Base-by-base conservation (phyloP, 2,329 filamentous ascomycete genomes). In the Aspergillus unguis region DNA sequence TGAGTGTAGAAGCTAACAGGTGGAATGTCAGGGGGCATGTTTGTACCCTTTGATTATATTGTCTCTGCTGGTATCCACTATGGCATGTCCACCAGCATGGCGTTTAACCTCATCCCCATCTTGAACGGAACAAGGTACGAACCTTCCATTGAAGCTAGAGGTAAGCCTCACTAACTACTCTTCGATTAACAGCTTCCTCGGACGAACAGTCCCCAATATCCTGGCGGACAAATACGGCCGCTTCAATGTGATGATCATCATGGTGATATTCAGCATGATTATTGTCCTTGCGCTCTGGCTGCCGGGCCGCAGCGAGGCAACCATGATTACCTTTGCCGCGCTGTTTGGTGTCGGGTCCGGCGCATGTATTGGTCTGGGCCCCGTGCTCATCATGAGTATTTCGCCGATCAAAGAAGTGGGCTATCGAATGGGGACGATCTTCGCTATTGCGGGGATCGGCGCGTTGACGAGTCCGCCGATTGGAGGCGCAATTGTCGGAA, bases 381-480 rank as follows among this genome's bases (percentile, higher is more conserved):
- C 63, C 6, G 59, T 56, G 5, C 29, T 58, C 17, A 37, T 62
- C 9, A 59, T 58, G 8, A 48, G 53, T 2, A 46, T 65, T 41
- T 58, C 60, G 5, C 42, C 48, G 23, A 49, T 56, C 29, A 35
- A 37, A 2, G 55, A 56, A 25, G 54, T 65, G n/a, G 61, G 62
- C 5, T 55, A 54, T 5, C 40, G 60, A 25, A 56, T 55, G 5
- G 60, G 60, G 8, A 26, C 44, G 10, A 40, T 35, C 17, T 48
- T 37, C 23, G 78, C 81, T 11, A 62, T 83, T 41, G 74, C 82
- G 54, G 76, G 80, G 1, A 68, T 88, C 27, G 85, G 82, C 6
- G 83, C 82, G 1, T 70, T 90, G 47, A 81, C 81, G 0, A 83
- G 85, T 1, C 82, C 77, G 38, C 86, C 86, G 0, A 85, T 89